phyloP scores from a whole-genome alignment of 1,139 yeast species.

The Candida pseudoviswanathii region DNA sequence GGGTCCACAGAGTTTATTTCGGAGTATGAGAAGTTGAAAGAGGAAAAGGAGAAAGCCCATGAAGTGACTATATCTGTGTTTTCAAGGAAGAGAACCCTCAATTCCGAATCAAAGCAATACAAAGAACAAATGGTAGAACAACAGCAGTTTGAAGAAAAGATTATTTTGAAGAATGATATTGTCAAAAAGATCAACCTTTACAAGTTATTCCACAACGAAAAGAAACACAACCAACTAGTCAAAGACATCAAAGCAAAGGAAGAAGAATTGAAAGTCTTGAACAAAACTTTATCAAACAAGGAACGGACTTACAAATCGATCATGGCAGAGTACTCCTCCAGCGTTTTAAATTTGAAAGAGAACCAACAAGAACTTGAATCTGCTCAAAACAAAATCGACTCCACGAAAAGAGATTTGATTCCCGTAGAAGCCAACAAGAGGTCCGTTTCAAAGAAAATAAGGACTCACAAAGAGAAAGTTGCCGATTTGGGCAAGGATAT shows the following conservation, averaged over 20 bases:
- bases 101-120: slow-evolving; percentile 78
- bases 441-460: slow-evolving; percentile 49
- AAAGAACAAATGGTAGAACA: slow-evolving; percentile 77
- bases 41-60: slow-evolving; percentile 67
- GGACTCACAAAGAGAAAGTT: slow-evolving; percentile 52
- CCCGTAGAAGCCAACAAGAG: slow-evolving; percentile 60
- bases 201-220: slow-evolving; percentile 68
- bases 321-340: slow-evolving; percentile 50
- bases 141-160: slow-evolving; percentile 62
- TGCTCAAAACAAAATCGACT: slow-evolving; percentile 37
- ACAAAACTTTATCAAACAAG: slow-evolving; percentile 24
- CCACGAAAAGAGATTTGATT: slow-evolving; percentile 50
- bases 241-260: slow-evolving; percentile 27
- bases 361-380: slow-evolving; percentile 41
- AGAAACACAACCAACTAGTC: slow-evolving; percentile 37
- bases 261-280: slow-evolving; percentile 31
- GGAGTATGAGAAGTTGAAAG: slow-evolving; percentile 70
- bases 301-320: slow-evolving; percentile 31
- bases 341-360: slow-evolving; percentile 44
- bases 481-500: slow-evolving; percentile 56
- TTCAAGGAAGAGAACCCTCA: slow-evolving; percentile 70
- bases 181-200: slow-evolving; percentile 58
- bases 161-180: slow-evolving; percentile 49
- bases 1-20: slow-evolving; percentile 71
- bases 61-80: slow-evolving; percentile 67